Evolutionary conservation across 352 stramenopile species (phyloP).

Genomic region (Globisporangium alternatum): DNA sequence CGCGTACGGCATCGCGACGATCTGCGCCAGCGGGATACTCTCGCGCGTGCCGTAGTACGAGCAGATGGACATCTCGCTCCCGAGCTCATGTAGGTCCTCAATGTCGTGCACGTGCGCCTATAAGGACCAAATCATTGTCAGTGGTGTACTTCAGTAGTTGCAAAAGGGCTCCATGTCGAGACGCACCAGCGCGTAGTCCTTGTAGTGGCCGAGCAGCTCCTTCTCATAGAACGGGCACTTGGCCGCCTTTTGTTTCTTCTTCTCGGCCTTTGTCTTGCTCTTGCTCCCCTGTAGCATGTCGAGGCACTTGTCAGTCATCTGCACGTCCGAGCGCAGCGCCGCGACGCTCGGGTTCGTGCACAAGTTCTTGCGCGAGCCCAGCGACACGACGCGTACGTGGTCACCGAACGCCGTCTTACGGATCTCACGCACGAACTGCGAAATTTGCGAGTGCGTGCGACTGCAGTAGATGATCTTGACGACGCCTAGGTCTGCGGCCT

Average conservation of each 20-base stretch:
- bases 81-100: constrained; percentile 93
- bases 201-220: constrained; percentile 66
- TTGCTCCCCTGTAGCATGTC: constrained; percentile 85
- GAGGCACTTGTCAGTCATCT: constrained; percentile 82
- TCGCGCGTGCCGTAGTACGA: constrained; percentile 96
- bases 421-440: constrained; percentile 87
- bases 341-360: constrained; percentile 76
- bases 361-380: constrained; percentile 84
- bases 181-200: constrained; percentile 74
- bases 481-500: constrained; percentile 33
- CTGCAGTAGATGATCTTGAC: constrained; percentile 90
- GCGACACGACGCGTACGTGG: constrained; percentile 69
- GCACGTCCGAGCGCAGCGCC: constrained; percentile 63
- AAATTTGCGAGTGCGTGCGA: constrained; percentile 89
- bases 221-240: constrained; percentile 87
- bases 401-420: constrained; percentile 73
- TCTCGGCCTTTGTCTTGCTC: constrained; percentile 25
- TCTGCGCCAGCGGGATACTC: constrained; percentile 87
- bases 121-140: background rate
- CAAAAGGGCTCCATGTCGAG: background rate
- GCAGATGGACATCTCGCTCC: constrained; percentile 90
- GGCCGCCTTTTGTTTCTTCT: constrained; percentile 44
- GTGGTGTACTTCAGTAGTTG: no score
- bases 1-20: constrained; percentile 91
- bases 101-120: constrained; percentile 92